phyloP scores from a whole-genome alignment of 2,329 filamentous ascomycete genomes.

The Verticillium nubilum region DNA sequence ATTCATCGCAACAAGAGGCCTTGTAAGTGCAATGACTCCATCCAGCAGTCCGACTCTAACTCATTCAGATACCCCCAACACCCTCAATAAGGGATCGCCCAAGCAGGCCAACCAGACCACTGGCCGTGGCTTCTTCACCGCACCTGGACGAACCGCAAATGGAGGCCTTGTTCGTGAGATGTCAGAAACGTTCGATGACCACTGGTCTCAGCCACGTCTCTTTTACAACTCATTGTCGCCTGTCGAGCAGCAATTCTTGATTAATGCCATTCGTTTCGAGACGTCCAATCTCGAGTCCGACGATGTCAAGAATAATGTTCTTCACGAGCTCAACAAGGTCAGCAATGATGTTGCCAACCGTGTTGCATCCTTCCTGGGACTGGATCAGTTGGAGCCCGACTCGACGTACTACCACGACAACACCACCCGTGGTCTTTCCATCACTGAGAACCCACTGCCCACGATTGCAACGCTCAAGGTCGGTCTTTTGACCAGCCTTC shows the following conservation, averaged over 20 bases:
- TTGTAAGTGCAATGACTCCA: conserved; percentile 30
- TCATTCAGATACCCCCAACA: conserved; percentile 55
- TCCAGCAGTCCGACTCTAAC: conserved; percentile 1
- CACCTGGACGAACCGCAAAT: conserved; percentile 46
- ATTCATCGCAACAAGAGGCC: conserved; percentile 62
- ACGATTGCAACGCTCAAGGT: conserved; percentile 59
- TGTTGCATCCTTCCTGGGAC: conserved; percentile 56
- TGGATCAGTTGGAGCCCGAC: conserved; percentile 54
- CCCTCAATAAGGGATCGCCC: conserved; percentile 57
- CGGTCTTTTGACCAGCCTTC: conserved; percentile 50
- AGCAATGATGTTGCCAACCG: conserved; percentile 61
- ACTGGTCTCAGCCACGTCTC: conserved; percentile 66
- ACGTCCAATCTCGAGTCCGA: conserved; percentile 51
- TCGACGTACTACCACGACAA: conserved; percentile 64
- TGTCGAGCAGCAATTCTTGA: conserved; percentile 63
- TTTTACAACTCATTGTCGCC: conserved; percentile 68
- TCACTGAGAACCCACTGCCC: conserved; percentile 51
- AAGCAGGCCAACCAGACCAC: conserved; percentile 58
- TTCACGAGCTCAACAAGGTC: conserved; percentile 64
- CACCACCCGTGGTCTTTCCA: conserved; percentile 54
- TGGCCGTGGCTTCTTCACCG: conserved; percentile 66
- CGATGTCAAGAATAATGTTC: conserved; percentile 58
- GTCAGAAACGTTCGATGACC: conserved; percentile 63
- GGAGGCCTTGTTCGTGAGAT: conserved; percentile 52
- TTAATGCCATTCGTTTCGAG: conserved; percentile 72